Evolutionary conservation across 1,284 basidiomycete species (phyloP).

Genomic region (Melampsora larici-populina): DNA sequence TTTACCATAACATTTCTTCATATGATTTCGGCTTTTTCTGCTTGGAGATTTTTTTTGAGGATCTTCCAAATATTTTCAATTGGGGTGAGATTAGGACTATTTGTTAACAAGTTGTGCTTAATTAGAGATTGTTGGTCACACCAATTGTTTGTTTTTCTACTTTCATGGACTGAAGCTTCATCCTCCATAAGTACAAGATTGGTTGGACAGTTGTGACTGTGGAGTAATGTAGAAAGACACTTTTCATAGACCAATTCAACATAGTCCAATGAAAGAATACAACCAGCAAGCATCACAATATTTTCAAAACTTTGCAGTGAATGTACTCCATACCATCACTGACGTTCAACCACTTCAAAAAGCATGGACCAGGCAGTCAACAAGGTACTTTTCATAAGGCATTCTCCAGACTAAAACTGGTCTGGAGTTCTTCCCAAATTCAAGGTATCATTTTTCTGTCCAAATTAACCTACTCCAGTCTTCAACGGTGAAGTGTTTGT

Average conservation of each 20-base stretch:
- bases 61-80: slow-evolving; percentile 29
- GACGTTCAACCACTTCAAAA: not conserved
- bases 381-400: slow-evolving; percentile 3
- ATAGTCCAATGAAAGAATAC: too few species aligned
- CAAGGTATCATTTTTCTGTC: slow-evolving; percentile 9
- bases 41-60: slow-evolving; percentile 10
- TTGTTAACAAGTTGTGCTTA: not conserved
- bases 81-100: slow-evolving; percentile 14
- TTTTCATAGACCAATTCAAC: not conserved
- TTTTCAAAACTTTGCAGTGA: not conserved
- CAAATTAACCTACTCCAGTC: not conserved
- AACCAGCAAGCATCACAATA: not conserved
- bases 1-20: slow-evolving; percentile 10
- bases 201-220: not conserved
- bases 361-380: too few species aligned
- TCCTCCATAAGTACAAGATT: slow-evolving; percentile 24
- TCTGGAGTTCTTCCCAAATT: not conserved
- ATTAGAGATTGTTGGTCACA: not conserved
- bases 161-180: slow-evolving; percentile 2
- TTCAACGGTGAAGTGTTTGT: not conserved
- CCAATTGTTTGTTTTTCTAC: not conserved
- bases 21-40: not conserved
- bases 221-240: not conserved
- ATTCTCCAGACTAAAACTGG: not conserved
- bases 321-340: not conserved